Conservation (phyloP, 2,329 filamentous ascomycete species). For the Blastomyces parvus region DNA sequence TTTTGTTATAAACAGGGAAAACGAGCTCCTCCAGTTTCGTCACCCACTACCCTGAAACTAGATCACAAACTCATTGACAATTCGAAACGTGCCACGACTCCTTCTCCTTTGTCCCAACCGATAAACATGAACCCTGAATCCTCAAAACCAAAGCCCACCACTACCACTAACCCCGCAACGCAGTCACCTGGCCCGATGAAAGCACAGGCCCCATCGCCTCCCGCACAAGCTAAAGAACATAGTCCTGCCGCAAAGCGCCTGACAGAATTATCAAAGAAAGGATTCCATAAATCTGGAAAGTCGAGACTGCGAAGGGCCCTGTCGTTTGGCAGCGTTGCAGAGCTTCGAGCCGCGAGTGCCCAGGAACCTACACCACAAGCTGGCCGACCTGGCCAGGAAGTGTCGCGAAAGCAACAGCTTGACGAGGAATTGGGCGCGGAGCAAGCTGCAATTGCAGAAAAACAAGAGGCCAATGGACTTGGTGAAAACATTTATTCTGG, state of each 20-base stretch:
- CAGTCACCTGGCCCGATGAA: constrained; percentile 23
- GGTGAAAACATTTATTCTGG: constrained; percentile 90
- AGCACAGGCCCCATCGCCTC: constrained; percentile 31
- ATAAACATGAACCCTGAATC: constrained; percentile 52
- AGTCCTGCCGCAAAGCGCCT: constrained; percentile 78
- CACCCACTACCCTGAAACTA: constrained; percentile 3
- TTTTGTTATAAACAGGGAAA: not conserved
- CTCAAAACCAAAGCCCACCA: constrained; percentile 15
- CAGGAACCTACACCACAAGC: constrained; percentile 46
- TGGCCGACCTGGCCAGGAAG: constrained; percentile 40
- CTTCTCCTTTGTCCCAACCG: constrained; percentile 66
- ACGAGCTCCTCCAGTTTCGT: not conserved
- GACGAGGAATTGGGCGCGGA: constrained; percentile 71
- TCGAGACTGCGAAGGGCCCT: constrained; percentile 80
- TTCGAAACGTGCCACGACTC: constrained; percentile 54
- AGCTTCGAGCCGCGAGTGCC: constrained; percentile 66
- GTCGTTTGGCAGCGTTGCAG: constrained; percentile 91
- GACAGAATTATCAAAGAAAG: constrained; percentile 76
- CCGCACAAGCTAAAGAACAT: constrained; percentile 19
- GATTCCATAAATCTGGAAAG: constrained; percentile 69
- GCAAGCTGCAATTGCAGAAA: constrained; percentile 80
- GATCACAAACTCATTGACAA: constrained; percentile 47
- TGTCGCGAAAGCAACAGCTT: constrained; percentile 55
- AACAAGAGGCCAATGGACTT: constrained; percentile 84
- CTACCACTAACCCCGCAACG: not conserved